Conservation (phyloP, 257 asterid species). For the Euphrasia confusa region DNA sequence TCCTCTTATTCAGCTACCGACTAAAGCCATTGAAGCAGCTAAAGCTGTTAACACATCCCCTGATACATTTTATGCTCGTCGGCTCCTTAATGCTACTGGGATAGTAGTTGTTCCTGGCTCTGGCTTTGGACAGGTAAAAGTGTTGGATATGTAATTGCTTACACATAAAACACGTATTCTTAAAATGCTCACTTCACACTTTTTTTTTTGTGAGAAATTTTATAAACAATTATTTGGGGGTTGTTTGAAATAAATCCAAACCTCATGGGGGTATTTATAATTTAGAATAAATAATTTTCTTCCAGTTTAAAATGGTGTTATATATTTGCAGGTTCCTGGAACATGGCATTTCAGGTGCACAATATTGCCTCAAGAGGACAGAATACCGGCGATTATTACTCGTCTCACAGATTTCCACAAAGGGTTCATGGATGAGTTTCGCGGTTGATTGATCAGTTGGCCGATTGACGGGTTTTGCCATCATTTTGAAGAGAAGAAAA, state of each 20-base stretch:
- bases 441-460: slow-evolving; percentile 9
- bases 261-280: too few species aligned
- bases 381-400: slow-evolving; percentile 66
- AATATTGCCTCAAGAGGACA: slow-evolving; percentile 87
- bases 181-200: too few species aligned
- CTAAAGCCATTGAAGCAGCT: slow-evolving; percentile 83
- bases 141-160: not conserved
- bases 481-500: not conserved
- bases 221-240: too few species aligned
- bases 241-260: too few species aligned
- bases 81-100: slow-evolving; percentile 87
- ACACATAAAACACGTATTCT: not conserved
- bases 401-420: slow-evolving; percentile 78
- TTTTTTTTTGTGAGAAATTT: too few species aligned
- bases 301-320: not conserved
- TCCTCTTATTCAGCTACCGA: slow-evolving; percentile 65
- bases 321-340: slow-evolving; percentile 73
- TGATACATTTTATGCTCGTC: slow-evolving; percentile 64
- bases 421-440: slow-evolving; percentile 70
- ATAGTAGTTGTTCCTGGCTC: slow-evolving; percentile 94
- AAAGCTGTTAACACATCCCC: slow-evolving; percentile 67
- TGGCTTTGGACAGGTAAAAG: slow-evolving; percentile 83
- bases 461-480: not conserved
- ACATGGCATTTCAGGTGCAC: slow-evolving; percentile 98
- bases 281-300: too few species aligned